phyloP scores from a whole-genome alignment of 257 asterid genomes.

The Solanum pennellii region DNA sequence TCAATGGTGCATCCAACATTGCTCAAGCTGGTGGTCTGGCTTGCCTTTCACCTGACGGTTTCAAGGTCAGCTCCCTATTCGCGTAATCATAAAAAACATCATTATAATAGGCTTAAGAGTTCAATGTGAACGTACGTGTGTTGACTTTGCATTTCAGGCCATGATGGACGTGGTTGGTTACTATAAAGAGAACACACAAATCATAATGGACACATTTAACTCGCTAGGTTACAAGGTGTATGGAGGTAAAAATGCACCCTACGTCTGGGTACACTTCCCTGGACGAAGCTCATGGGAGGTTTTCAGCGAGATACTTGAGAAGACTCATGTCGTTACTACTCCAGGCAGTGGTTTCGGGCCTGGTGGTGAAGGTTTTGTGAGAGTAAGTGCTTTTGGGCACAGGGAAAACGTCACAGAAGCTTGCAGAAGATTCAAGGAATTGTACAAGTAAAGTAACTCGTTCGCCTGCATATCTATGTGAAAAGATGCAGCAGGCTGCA shows the following conservation, averaged over 20 bases:
- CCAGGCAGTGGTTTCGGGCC: slow-evolving; percentile 99
- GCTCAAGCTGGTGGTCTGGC: slow-evolving; percentile 96
- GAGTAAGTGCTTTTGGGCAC: slow-evolving; percentile 94
- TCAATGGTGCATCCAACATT: slow-evolving; percentile 93
- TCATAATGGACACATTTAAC: slow-evolving; percentile 74
- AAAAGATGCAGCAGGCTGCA: neutral
- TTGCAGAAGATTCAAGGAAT: slow-evolving; percentile 83
- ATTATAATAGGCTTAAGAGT: neutral
- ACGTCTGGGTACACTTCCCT: slow-evolving; percentile 89
- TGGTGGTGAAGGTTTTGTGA: slow-evolving; percentile 83
- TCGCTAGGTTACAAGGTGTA: slow-evolving; percentile 87
- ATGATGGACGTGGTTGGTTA: slow-evolving; percentile 85
- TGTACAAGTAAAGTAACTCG: slow-evolving; percentile 46
- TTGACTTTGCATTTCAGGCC: slow-evolving; percentile 43
- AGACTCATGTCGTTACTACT: slow-evolving; percentile 87
- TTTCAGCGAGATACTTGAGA: slow-evolving; percentile 81
- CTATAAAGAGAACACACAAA: slow-evolving; percentile 81
- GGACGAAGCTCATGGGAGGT: slow-evolving; percentile 98
- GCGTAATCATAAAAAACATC: neutral
- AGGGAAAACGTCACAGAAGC: slow-evolving; percentile 88
- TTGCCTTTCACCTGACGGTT: slow-evolving; percentile 80
- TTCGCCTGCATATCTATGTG: neutral
- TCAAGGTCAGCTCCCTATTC: slow-evolving; percentile 39
- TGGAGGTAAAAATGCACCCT: slow-evolving; percentile 97
- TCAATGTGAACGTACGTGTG: neutral